These are phyloP conservation scores for Aurifilum marmelostoma DNA, from an alignment of 2,329 filamentous ascomycete species.

Conservation along the genomic window DNA sequence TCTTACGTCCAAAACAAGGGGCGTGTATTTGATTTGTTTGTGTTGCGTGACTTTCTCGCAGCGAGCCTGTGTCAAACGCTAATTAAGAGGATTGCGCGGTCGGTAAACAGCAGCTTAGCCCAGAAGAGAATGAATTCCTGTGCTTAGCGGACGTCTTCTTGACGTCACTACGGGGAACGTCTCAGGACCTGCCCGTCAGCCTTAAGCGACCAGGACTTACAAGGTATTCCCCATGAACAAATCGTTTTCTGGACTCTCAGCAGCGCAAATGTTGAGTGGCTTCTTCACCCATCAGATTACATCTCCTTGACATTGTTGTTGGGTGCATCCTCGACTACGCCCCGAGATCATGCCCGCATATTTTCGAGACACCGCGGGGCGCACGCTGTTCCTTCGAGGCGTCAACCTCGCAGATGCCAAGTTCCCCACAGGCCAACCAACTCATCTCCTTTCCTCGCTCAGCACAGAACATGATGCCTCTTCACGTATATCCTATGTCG, in stretches of 20 bases:
- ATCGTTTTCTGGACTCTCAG: too few relatives aligned
- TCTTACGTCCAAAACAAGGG: too few relatives aligned
- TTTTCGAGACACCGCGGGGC: slow-evolving; percentile 21
- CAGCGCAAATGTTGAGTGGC: too few relatives aligned
- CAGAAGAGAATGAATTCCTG: neutral
- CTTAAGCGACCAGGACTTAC: neutral
- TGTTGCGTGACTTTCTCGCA: too few relatives aligned
- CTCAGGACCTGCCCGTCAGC: neutral
- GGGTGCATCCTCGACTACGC: neutral
- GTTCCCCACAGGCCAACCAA: slow-evolving; percentile 29
- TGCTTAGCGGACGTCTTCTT: neutral
- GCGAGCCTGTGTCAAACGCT: too few relatives aligned
- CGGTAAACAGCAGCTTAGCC: too few relatives aligned
- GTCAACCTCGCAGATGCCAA: slow-evolving; percentile 35
- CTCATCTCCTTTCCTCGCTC: slow-evolving; percentile 31
- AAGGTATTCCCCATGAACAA: neutral
- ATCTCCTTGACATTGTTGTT: too few relatives aligned
- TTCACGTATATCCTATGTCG: slow-evolving; percentile 18
- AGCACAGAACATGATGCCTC: neutral
- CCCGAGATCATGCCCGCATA: slow-evolving; percentile 13
- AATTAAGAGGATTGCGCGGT: too few relatives aligned
- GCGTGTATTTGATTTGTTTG: too few relatives aligned
- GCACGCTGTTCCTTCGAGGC: slow-evolving; percentile 32
- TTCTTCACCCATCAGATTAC: too few relatives aligned
- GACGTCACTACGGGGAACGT: neutral